phyloP scores from a whole-genome alignment of 306 rosid genomes.

The Morella rubra region DNA sequence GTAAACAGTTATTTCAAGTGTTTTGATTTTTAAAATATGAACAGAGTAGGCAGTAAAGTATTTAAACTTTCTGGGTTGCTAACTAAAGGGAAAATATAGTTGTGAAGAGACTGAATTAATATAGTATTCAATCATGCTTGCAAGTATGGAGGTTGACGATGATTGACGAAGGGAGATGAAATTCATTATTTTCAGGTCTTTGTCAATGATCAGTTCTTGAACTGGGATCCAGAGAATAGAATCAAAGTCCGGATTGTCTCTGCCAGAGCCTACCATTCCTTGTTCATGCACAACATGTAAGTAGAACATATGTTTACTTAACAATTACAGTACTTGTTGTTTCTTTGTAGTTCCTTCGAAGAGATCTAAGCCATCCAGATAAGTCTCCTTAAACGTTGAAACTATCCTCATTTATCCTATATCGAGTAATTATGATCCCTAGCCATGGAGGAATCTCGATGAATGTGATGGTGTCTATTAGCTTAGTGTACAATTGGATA shows the following conservation, averaged over 20 bases:
- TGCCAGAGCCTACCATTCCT: constrained; percentile 95
- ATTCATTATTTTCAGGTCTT: constrained; percentile 54
- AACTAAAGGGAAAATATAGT: not conserved
- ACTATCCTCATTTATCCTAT: constrained; percentile 1
- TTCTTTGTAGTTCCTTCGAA: constrained; percentile 7
- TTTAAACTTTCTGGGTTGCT: not conserved
- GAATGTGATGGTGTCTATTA: constrained; percentile 31
- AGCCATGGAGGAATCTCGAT: constrained; percentile 2
- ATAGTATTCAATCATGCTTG: not conserved
- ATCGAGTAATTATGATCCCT: constrained; percentile 22
- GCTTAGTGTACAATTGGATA: constrained; percentile 61
- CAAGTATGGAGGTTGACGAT: not conserved
- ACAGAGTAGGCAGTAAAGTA: not conserved
- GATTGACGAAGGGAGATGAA: not conserved
- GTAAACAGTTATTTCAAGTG: not conserved
- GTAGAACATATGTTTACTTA: constrained; percentile 22
- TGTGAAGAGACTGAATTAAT: not conserved
- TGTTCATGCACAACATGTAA: constrained; percentile 99
- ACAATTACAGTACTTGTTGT: constrained; percentile 14
- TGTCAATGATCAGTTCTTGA: constrained; percentile 89
- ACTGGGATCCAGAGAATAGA: constrained; percentile 80
- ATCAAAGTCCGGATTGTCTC: constrained; percentile 88
- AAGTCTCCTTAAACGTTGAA: constrained; percentile 35
- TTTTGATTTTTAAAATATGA: not conserved
- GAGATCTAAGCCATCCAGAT: constrained; percentile 36